A percentile compares a stretch with the other conserved stretches of the same genome.
phyloP scores from a whole-genome alignment of 2,329 filamentous ascomycete genomes.

The Xylaria hypoxylon region DNA sequence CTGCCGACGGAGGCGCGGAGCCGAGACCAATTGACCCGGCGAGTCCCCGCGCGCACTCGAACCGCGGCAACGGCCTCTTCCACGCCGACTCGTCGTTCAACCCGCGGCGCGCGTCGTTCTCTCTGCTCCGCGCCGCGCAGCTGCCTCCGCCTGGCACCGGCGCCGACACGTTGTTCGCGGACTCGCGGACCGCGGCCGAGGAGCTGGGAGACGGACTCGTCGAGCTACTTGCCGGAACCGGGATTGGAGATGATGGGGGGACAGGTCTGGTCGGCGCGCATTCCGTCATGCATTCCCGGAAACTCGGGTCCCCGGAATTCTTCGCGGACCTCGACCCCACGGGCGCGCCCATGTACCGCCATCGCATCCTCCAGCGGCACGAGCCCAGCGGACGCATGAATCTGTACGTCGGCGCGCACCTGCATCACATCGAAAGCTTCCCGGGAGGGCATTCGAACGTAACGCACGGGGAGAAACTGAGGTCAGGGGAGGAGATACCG shows the following conservation, averaged over 20 bases:
- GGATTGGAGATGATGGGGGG: not conserved
- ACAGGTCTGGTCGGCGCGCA: constrained; percentile 61
- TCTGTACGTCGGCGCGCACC: constrained; percentile 64
- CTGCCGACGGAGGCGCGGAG: not conserved
- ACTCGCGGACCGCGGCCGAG: constrained; percentile 63
- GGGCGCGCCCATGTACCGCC: constrained; percentile 55
- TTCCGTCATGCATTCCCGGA: constrained; percentile 65
- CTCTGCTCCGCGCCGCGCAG: constrained; percentile 61
- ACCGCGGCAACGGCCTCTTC: constrained; percentile 62
- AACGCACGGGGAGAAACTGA: too few species aligned
- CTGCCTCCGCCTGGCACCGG: constrained; percentile 61
- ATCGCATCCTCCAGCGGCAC: constrained; percentile 64
- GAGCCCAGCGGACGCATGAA: constrained; percentile 64
- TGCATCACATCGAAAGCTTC: constrained; percentile 61
- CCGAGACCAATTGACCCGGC: constrained; percentile 37
- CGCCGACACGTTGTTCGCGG: constrained; percentile 65
- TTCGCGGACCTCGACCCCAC: constrained; percentile 59
- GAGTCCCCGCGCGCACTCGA: constrained; percentile 43
- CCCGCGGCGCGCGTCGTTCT: constrained; percentile 64
- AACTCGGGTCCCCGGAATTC: constrained; percentile 61
- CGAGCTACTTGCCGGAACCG: constrained; percentile 46
- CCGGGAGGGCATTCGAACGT: too few species aligned
- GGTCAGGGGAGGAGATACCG: constrained; percentile 37
- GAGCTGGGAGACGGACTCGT: constrained; percentile 55
- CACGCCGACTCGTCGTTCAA: constrained; percentile 69